Base-by-base conservation (phyloP, 345 rosid genomes). In the Passiflora organensis region DNA sequence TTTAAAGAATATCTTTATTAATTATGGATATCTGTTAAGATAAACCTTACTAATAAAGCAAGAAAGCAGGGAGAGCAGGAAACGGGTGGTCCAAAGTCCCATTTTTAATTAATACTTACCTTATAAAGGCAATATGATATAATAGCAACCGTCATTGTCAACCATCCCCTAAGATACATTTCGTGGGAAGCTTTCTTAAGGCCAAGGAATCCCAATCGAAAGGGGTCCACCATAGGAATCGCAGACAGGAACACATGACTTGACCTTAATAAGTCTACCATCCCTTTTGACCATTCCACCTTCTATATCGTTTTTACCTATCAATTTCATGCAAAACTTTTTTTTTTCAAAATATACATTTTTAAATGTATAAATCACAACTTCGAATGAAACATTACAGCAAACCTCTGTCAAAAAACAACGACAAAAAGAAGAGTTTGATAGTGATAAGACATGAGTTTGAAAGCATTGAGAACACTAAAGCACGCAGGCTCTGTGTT, bases 241-340 rank as follows among this genome's bases (percentile, higher is more conserved):
- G n/a, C 43, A 65, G 68, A 64, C 62, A 68, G 53, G 41, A 53
- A 51, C 63, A 59, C 48, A 45, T 48, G 55, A 48, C 59, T 69
- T 32, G 3, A 48, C 32, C 38, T 19, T 19, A 53, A 63, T 19
- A 53, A 63, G 47, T 53, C 6, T 12, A 41, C 9, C 48, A 16
- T 62, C 53, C 49, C 48, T 69, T 67, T 74, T 78, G 74, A 74
- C 79, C 69, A 57, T 38, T 67, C 76, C 13, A 50, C 51, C 34
- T 32, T 1, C 2, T 50, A 36, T 21, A 0, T 4, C 22, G 25
- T 23, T 61, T 52, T 52, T 18, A 15, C 51, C 43, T 46, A 36
- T 15, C 41, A 17, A 41, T 36, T 36, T 36, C 12, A 36, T 36
- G 12, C 12, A 36, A 5, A 36, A 36, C 39, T 36, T 36, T 36